Evolutionary conservation across 805 yeast genomes (phyloP), one percentile per base, ranked within the genome.

Genomic region (Torulaspora delbrueckii): DNA sequence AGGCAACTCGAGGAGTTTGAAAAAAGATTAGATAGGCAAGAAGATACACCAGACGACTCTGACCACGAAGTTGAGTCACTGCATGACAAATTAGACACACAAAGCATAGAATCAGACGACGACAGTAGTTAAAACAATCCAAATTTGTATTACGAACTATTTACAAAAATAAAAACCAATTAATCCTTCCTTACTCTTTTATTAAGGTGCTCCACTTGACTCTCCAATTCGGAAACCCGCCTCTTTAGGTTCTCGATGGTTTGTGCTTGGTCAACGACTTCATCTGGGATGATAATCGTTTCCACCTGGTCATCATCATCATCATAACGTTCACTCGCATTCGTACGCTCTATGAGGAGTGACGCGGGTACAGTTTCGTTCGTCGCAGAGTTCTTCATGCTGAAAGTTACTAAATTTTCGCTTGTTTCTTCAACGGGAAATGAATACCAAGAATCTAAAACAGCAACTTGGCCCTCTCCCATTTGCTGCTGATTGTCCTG

Each of bases 1-100:
- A 52, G 56, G 34, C 61, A 60, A 39, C 43, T 62, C 23, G 46
- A 48, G n/a, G 37, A 37, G 4, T 51, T 57, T 13, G 66, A 61
- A 40, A 43, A 28, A 28, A 45, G 62, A 8, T 40, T 62, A 6
- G 48, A 56, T 35, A 26, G 37, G 24, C 24, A 14, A 24, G 48
- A 28, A 9, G 37, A 45, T 32, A 32, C 50, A 12, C 27, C 22
- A 14, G 8, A 19, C 13, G 40, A 27, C 10, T 27, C 26, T 9
- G 37, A 47, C 3, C 42, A 33, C 12, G 41, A 42, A 23, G 27
- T 32, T 12, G 47, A 47, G 18, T 22, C 36, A 28, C 18, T 27
- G 25, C 40, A 33, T 23, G 45, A 40, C 25, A 37, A 45, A 28
- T 27, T 45, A 22, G 52, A 48, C 32, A 48, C 47, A 22, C 52